Base-by-base conservation (phyloP, 768 basidiomycete species). In the Pisolithus marmoratus region DNA sequence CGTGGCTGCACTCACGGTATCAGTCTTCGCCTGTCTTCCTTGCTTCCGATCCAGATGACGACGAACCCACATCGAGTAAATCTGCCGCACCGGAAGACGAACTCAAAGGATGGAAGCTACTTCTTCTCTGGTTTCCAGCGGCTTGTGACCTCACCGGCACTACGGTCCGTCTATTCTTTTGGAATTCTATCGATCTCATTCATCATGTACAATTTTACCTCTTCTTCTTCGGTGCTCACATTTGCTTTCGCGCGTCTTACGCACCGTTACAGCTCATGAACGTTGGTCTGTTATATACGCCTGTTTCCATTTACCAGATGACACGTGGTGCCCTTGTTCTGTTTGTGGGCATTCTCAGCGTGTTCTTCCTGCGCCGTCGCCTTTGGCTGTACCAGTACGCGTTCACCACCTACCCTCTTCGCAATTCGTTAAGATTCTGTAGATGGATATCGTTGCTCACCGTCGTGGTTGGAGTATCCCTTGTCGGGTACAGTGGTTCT, bases 261-360 rank as follows among this genome's bases (percentile, higher is more conserved):
- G 47, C 52, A 47, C 52, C 44, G 59, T 38, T 56, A 59, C 65
- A 77, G 72, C 72, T 96, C 58, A 97, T 98, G 96, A 96, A 96
- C 64, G 77, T 95, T 58, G 96, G 96, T 50, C 79, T 99, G 44
- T 79, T 99, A 36, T 92, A 94, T 69, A 94, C 94, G 1, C 95
- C 95, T 26, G 96, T 99, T 50, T 94, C 90, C 40, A 92, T 97
- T 60, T 98, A 91, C 74, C 95, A 96, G 70, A 95, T 96, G 94
- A 91, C 85, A 54, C 84, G 88, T 53, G 94, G 94, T 47, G 87
- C 92, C 40, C 83, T 96, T 52, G 92, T 96, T 45, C 79, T 95
- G 49, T 98, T 94, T 70, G 95, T 98, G 54, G 95, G 93, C 43
- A 63, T 90, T 50, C 81, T 98, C 59, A 90, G 87, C 47, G 94